Conservation (phyloP, 768 basidiomycete species). For the Daedaleopsis nitida region DNA sequence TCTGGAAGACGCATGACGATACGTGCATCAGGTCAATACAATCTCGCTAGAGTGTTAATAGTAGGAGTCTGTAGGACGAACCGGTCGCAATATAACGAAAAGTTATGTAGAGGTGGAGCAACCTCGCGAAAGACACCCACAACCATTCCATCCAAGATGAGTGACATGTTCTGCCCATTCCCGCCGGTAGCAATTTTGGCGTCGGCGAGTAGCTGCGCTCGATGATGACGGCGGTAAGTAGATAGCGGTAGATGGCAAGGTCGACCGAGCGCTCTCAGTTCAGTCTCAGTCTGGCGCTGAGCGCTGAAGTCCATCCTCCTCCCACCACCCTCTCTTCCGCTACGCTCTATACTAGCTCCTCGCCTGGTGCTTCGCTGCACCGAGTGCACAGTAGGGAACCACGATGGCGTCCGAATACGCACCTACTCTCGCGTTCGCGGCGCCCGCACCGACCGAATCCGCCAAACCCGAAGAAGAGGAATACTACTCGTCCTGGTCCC, state of each 20-base stretch:
- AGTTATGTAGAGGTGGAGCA: no score
- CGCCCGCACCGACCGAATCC: slow-evolving; percentile 19
- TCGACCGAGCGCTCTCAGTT: background rate
- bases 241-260: background rate
- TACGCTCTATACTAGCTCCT: background rate
- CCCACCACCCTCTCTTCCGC: slow-evolving; percentile 7
- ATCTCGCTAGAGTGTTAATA: no score
- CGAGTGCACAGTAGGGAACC: background rate
- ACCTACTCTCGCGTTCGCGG: slow-evolving; percentile 15
- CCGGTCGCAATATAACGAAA: no score
- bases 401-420: slow-evolving; percentile 16
- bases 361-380: slow-evolving; percentile 18
- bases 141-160: no score
- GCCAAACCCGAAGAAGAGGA: slow-evolving; percentile 70
- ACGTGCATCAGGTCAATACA: no score
- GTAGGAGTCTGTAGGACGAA: no score
- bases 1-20: no score
- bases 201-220: no score
- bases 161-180: no score
- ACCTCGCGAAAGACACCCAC: no score
- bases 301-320: slow-evolving; percentile 5
- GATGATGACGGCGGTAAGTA: no score
- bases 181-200: no score
- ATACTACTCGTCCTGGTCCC: slow-evolving; percentile 92
- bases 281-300: slow-evolving; percentile 6